Evolutionary conservation across 306 rosid species (phyloP), one percentile per base, ranked within the genome.

Genomic region (Medicago lupulina): DNA sequence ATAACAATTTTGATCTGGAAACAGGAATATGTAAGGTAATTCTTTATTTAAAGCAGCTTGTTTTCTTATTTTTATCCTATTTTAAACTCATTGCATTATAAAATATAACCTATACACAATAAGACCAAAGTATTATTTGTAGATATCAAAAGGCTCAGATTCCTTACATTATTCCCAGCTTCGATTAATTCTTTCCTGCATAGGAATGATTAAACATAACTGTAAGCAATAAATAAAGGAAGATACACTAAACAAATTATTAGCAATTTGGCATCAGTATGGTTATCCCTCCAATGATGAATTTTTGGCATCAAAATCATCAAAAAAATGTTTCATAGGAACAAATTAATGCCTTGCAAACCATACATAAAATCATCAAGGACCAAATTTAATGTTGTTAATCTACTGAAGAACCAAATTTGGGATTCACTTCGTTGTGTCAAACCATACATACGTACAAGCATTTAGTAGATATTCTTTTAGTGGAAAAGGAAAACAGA

Each of bases 91-190:
- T 34, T 34, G 38, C 38, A 5, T 34, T 34, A 5, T 34, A 34
- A 34, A 34, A 4, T 34, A 34, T 34, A 34, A 6, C 6, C 17
- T 49, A 10, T 55, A 49, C 36, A 41, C 18, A 50, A 38, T 19
- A 63, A 44, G 43, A 78, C 47, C 11, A 70, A 60, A 34, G 39
- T 64, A 16, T 78, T 58, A 19, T 74, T 4, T 74, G n/a, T 7
- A 65, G 59, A 69, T 47, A 43, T 40, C 34, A 57, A 18, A 82
- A 57, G 65, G 73, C 5, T 75, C 71, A 70, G 76, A 50, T 51
- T 85, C 58, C 97, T 91, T 91, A 91, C 98, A 19, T 8, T 7
- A 82, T 82, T 65, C 46, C 96, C 92, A 28, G 82, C 84, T 28
- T 78, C 75, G n/a, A 86, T 2, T 41, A 90, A 77, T 59, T 68